These are phyloP conservation scores for Acanthamoeba healyi DNA, from an alignment of 208 protist species.

Conservation along the genomic window DNA sequence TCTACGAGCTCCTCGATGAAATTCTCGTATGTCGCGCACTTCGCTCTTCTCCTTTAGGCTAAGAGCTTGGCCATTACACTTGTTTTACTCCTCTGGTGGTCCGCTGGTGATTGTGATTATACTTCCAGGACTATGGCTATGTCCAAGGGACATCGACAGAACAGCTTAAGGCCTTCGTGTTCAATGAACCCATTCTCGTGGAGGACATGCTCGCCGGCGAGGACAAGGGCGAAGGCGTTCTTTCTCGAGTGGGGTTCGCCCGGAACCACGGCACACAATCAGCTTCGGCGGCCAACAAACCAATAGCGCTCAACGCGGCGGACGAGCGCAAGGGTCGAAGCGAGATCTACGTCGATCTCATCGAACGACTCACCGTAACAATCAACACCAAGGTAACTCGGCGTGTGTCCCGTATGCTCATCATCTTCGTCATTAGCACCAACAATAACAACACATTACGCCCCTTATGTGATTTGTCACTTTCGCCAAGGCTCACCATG, in stretches of 20 bases:
- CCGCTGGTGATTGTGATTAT: not conserved
- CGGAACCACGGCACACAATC: not conserved
- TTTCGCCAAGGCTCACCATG: too few relatives aligned
- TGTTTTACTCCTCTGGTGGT: not conserved
- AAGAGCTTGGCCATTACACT: too few relatives aligned
- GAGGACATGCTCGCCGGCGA: slow-evolving; percentile 10
- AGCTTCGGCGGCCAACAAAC: slow-evolving; percentile 80
- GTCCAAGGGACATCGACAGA: slow-evolving; percentile 92
- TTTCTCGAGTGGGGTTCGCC: not conserved
- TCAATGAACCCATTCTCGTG: slow-evolving; percentile 88
- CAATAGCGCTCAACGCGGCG: slow-evolving; percentile 68
- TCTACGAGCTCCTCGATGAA: slow-evolving; percentile 96
- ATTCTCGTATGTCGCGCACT: slow-evolving; percentile 80
- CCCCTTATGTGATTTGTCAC: too few relatives aligned
- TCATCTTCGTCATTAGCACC: too few relatives aligned
- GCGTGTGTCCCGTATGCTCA: too few relatives aligned
- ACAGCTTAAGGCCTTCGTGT: slow-evolving; percentile 91
- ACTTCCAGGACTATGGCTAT: slow-evolving; percentile 90
- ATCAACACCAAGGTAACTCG: slow-evolving; percentile 91
- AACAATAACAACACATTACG: too few relatives aligned
- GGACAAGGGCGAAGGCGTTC: not conserved
- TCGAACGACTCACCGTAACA: slow-evolving; percentile 91
- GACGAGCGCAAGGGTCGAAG: slow-evolving; percentile 86
- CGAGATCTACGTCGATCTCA: slow-evolving; percentile 94
- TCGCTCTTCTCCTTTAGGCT: too few relatives aligned